Evolutionary conservation across 805 yeast species (phyloP), one percentile per base, ranked within the genome.

Genomic region (Blastobotrys robertii): DNA sequence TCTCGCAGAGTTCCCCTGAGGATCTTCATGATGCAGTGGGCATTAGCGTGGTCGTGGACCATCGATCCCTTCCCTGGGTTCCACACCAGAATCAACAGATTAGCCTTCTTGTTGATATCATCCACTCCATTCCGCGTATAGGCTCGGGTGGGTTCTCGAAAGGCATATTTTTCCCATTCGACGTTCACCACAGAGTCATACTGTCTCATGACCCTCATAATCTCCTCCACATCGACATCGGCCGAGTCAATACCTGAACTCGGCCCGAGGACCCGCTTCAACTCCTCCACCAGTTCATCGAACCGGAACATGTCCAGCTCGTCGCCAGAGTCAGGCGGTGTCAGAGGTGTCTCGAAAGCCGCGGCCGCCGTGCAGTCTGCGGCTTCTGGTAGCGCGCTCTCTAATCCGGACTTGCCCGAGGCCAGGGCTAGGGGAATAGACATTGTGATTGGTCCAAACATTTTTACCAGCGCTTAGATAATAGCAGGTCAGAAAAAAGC

Each of bases 21-120:
- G 37, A 81, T 66, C 59, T 81, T 81, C 77, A 81, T 80, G 47
- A 80, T 70, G 60, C 90, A 81, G 61, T 81, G 86, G 9, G 87
- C 85, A 43, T 73, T 69, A 14, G 86, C 84, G 52, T 81, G 90
- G 59, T 80, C 85, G 57, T 81, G 90, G 47, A 81, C 76, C 39
- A 74, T 70, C 15, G 83, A 75, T 19, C 77, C 69, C 52, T 70
- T 68, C 6, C 77, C 76, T 1, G 87, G 86, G 41, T 72, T 69
- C 90, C 90, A 81, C 14, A 80, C 85, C 40, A 81, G 60, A 11
- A 81, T 61, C 41, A 81, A 66, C 44, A 81, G 64, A 53, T 81
- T 79, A 34, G 84, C 95, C 53, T 75, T 76, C 12, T 73, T 72
- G 59, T 84, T 83, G 51, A 84, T 72, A 54, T 81, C 77, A 31